phyloP scores from a whole-genome alignment of 441 rosid genomes.

The Croton laevigatus region DNA sequence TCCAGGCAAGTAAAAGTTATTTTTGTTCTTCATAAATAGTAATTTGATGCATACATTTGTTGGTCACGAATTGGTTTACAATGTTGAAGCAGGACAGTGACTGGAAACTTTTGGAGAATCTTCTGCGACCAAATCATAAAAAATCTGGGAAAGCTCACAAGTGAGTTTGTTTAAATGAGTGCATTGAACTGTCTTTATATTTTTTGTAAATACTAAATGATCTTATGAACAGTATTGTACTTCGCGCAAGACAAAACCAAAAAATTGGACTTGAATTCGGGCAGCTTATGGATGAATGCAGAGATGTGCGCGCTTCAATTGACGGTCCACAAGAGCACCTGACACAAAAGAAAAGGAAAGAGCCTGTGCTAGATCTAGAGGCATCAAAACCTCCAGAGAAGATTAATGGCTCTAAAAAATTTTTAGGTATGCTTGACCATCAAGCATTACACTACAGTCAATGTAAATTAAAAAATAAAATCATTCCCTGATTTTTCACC shows the following conservation, averaged over 20 bases:
- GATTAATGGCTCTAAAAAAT: background rate
- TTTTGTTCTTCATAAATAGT: background rate
- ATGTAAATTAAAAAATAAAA: background rate
- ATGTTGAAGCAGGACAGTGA: slow-evolving; percentile 26
- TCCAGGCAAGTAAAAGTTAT: slow-evolving; percentile 23
- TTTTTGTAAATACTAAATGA: background rate
- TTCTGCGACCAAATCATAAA: slow-evolving; percentile 41
- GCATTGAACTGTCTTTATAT: background rate
- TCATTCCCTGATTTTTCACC: slow-evolving; percentile 17
- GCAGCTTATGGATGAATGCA: slow-evolving; percentile 16
- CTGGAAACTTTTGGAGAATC: slow-evolving; percentile 29
- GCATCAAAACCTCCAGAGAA: slow-evolving; percentile 9
- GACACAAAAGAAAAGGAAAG: slow-evolving; percentile 27
- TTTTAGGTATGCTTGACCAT: background rate
- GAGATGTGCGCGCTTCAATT: slow-evolving; percentile 6
- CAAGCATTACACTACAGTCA: background rate
- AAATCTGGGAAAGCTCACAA: slow-evolving; percentile 66
- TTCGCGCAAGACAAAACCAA: slow-evolving; percentile 86
- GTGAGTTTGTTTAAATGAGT: slow-evolving; percentile 43
- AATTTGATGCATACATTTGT: background rate
- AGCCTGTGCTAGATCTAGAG: slow-evolving; percentile 43
- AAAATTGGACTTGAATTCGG: slow-evolving; percentile 31
- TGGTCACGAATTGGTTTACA: background rate
- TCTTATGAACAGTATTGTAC: slow-evolving; percentile 54
- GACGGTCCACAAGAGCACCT: background rate